These are phyloP conservation scores for Coccomyxa subellipsoidea DNA, from an alignment of 163 green algal genomes.

Conservation along the genomic window DNA sequence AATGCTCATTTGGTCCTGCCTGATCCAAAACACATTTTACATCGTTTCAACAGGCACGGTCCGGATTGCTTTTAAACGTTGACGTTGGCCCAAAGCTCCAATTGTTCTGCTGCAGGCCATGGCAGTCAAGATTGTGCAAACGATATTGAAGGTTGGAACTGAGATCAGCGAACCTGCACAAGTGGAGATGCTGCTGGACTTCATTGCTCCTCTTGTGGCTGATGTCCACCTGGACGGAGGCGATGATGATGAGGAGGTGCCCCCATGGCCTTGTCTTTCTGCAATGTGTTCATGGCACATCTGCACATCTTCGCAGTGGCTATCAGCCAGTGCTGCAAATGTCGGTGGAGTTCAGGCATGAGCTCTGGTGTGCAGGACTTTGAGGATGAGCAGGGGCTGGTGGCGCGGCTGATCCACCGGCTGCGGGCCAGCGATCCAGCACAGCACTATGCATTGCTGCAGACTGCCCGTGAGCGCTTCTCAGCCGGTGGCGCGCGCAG, in stretches of 20 bases:
- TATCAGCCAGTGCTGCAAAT: neutral
- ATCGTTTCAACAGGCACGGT: too few relatives aligned
- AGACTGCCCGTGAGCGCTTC: conserved; percentile 48
- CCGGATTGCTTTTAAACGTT: too few relatives aligned
- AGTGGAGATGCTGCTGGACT: conserved; percentile 76
- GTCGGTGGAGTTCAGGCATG: neutral
- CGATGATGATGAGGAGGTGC: conserved; percentile 70
- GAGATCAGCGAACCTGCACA: conserved; percentile 42
- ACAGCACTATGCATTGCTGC: conserved; percentile 61
- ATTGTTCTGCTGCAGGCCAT: conserved; percentile 63
- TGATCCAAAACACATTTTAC: too few relatives aligned
- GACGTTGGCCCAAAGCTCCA: too few relatives aligned
- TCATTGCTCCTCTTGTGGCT: conserved; percentile 72
- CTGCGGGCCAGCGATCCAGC: conserved; percentile 49
- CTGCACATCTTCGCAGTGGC: too few relatives aligned
- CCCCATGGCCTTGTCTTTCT: neutral
- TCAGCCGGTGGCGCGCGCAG: conserved; percentile 57
- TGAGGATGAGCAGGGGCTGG: conserved; percentile 77
- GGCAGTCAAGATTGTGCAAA: conserved; percentile 62
- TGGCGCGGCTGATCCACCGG: conserved; percentile 84
- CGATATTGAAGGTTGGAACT: conserved; percentile 47
- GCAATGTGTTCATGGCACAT: too few relatives aligned
- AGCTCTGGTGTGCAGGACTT: conserved; percentile 60
- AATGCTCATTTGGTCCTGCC: too few relatives aligned
- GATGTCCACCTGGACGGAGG: conserved; percentile 44